Base-by-base conservation (phyloP, 2,329 filamentous ascomycete species). In the Fusarium pilosicola region DNA sequence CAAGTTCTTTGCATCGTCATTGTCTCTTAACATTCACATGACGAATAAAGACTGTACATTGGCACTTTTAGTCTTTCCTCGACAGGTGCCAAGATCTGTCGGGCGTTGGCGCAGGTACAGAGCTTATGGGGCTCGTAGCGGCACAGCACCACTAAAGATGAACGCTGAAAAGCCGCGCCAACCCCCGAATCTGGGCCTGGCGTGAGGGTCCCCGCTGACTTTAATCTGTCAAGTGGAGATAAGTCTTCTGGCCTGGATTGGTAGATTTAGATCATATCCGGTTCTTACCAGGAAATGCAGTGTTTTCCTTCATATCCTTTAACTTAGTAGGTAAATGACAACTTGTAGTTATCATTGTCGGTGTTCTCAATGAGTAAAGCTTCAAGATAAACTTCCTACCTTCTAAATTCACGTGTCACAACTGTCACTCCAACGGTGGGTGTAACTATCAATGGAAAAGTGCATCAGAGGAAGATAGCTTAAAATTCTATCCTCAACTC, bases 1-100 rank as follows among this genome's bases (percentile, higher is more conserved):
- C 2, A 3, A n/a, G 3, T 7, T 7, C 2, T 8, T 7, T 1
- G 4, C 1, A 12, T 7, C n/a, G n/a, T n/a, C n/a, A n/a, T n/a
- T n/a, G n/a, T n/a, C n/a, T n/a, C n/a, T n/a, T n/a, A n/a, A n/a
- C n/a, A n/a, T n/a, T n/a, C n/a, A n/a, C n/a, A n/a, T n/a, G 18
- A 20, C 12, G 12, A 52, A 12, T 15, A 13, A 8, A 36, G 5
- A 1, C 14, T 17, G 5, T 26, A 28, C 7, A 17, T 28, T 9
- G 5, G 14, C 30, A 32, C 18, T 39, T n/a, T 5, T n/a, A 9
- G 20, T 7, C 4, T 39, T 18, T 7, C 4, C 34, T 14, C 10
- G 2, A n/a, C 14, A 11, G 26, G 13, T 8, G 20, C 24, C 51
- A 55, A 41, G 34, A 55, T n/a, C 18, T 39, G 0, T 39, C 20